Evolutionary conservation across 306 rosid genomes (phyloP), one percentile per base, ranked within the genome.

Genomic region (Arachis stenosperma): DNA sequence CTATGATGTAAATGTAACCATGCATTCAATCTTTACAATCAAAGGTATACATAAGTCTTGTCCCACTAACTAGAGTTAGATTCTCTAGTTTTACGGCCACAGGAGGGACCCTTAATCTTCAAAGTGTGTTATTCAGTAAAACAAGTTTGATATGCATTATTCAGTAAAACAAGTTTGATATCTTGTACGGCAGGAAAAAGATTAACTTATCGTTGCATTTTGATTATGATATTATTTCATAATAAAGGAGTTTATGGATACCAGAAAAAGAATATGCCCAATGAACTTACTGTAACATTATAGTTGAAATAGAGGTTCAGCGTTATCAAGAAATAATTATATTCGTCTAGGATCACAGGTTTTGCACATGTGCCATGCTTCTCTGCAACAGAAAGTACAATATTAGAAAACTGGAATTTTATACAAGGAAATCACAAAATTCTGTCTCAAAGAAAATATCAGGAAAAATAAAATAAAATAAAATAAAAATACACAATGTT

Each of bases 331-430:
- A 94, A 94, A 67, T 88, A 94, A 64, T 56, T 80, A 85, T 94
- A 88, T 84, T 91, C 99, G 76, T 94, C 92, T 50, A 51, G 43
- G 70, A 79, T 1, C 60, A 88, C 99, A 29, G 99, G 88, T 81
- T 39, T 69, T 7, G 97, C 87, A 75, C 99, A 94, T 10, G 99
- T 91, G 33, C 99, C 99, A 33, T 94, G 99, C 89, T 88, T 94
- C 88, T 87, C 99, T 94, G 96, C 87, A 87, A 65, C 68, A 54
- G 76, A 74, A 51, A 77, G 77, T 44, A 27, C 13, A 71, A 61
- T 47, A 44, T 77, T 29, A 85, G 57, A 74, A 56, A 12, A 12
- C 46, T 22, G 75, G 76, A 81, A 30, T 14, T 48, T 12, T 14
- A 61, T 42, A 62, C 39, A 73, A 61, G 68, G 56, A 74, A 64